A percentile compares a stretch with the other conserved stretches of the same genome.
phyloP scores from a whole-genome alignment of 129 eudicot genomes.

The Pulicaria dysenterica region DNA sequence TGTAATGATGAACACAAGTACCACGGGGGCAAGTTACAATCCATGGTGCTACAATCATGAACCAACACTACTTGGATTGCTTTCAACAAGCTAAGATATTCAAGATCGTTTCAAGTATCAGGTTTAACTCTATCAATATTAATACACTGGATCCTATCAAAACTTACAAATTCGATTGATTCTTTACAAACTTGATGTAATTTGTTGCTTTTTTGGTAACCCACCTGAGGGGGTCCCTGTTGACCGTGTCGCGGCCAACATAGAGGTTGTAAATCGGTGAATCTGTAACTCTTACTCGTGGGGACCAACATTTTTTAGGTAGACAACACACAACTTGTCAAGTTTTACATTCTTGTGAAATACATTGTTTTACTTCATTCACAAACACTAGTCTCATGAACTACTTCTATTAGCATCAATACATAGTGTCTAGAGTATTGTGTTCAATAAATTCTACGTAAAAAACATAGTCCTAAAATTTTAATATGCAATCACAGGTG shows the following conservation, averaged over 20 bases:
- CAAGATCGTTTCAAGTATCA: constrained; percentile 1
- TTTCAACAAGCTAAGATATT: constrained; percentile 39
- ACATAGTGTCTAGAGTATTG: no score
- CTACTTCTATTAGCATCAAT: not conserved
- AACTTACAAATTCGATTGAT: constrained; percentile 58
- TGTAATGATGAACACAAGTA: constrained; percentile 27
- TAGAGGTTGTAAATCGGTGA: no score
- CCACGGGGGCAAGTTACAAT: constrained; percentile 38
- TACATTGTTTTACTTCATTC: constrained; percentile 24
- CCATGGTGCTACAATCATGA: constrained; percentile 76
- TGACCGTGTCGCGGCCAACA: no score
- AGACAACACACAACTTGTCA: constrained; percentile 30
- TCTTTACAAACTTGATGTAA: constrained; percentile 52
- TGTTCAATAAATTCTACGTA: no score
- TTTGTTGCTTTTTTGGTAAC: constrained; percentile 19
- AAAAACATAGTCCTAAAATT: no score
- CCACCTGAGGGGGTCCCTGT: no score
- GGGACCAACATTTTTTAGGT: constrained; percentile 22
- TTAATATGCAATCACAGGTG: no score
- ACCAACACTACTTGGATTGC: constrained; percentile 51
- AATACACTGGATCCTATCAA: constrained; percentile 30
- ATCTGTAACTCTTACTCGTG: no score
- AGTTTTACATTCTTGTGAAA: constrained; percentile 19
- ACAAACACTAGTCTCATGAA: constrained; percentile 4
- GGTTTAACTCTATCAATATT: not conserved